Evolutionary conservation across 352 stramenopile genomes (phyloP), one percentile per base, ranked within the genome.

Genomic region (Saprolegnia parasitica): DNA sequence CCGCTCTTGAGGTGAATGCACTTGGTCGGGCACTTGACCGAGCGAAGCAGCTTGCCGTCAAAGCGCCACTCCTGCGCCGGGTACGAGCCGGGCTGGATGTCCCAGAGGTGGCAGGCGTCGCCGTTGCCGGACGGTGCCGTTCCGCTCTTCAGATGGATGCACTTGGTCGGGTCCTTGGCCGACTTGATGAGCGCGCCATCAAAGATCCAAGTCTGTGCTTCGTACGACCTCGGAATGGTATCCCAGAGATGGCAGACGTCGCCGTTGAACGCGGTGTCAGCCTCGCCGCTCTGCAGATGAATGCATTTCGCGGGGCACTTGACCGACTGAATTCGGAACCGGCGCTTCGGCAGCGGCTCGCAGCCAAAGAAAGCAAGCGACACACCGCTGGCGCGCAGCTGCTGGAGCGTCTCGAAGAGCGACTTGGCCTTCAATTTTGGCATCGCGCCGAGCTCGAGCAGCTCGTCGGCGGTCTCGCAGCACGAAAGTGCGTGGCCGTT

Each of bases 1-100:
- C 55, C 55, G 55, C 55, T 62, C 35, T 23, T 16, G 16, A 62
- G 35, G 35, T 62, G 55, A 15, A 62, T 62, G 55, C 55, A 40
- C 35, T 62, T 62, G 26, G 23, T 40, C 18, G 55, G 55, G 32
- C 55, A 62, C 35, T 62, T 62, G 55, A 35, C 55, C 11, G 42
- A 49, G 42, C 42, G 42, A 49, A 49, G 11, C 3, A 15, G 42
- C 18, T 49, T 49, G 42, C 42, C 42, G 42, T 49, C 42, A 49
- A n/a, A 49, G 42, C 18, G 18, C 42, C 42, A 49, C 8, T 49
- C 42, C 42, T 49, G 42, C 42, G 42, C 42, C 13, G 42, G 42
- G 42, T 49, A 49, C 42, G 11, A n/a, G 42, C 42, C 42, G 13
- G 11, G 13, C 18, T 49, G 42, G 18, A 49, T 49, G 42, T 49